phyloP scores from a whole-genome alignment of 2,329 filamentous ascomycete species.

The Elsinoe fawcettii region DNA sequence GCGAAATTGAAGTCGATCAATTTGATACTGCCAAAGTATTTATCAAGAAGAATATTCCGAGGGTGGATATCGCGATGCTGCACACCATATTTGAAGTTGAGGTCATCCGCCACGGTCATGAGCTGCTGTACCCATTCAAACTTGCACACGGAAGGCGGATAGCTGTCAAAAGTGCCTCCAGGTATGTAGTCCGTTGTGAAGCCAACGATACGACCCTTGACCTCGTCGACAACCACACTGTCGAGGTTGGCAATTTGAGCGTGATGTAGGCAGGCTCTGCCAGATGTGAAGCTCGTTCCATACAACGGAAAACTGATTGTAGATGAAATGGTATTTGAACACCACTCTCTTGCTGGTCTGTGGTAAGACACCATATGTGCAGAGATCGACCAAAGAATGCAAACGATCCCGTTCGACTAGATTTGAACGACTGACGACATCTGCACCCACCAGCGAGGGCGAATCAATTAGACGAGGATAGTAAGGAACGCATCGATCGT shows the following conservation, averaged over 20 bases:
- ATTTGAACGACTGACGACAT: background rate
- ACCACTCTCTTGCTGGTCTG: background rate
- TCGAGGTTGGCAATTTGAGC: background rate
- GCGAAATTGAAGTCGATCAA: constrained; percentile 9
- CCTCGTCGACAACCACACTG: constrained; percentile 3
- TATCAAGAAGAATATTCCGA: background rate
- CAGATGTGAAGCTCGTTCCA: constrained; percentile 7
- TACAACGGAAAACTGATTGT: background rate
- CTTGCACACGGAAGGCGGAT: background rate
- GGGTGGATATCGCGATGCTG: constrained; percentile 1
- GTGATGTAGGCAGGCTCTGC: background rate
- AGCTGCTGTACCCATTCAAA: constrained; percentile 8
- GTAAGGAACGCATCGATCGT: background rate
- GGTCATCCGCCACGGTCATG: background rate
- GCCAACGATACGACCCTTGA: background rate
- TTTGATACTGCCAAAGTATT: background rate
- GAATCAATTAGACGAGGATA: background rate
- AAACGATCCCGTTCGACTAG: background rate
- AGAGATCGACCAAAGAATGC: background rate
- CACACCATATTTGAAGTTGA: constrained; percentile 2
- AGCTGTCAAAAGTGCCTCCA: background rate
- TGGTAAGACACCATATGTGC: background rate
- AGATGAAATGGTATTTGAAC: background rate
- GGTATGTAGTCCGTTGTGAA: background rate
- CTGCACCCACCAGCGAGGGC: background rate